Conservation (phyloP, 1,284 basidiomycete genomes). For the Microbotryum saponariae region DNA sequence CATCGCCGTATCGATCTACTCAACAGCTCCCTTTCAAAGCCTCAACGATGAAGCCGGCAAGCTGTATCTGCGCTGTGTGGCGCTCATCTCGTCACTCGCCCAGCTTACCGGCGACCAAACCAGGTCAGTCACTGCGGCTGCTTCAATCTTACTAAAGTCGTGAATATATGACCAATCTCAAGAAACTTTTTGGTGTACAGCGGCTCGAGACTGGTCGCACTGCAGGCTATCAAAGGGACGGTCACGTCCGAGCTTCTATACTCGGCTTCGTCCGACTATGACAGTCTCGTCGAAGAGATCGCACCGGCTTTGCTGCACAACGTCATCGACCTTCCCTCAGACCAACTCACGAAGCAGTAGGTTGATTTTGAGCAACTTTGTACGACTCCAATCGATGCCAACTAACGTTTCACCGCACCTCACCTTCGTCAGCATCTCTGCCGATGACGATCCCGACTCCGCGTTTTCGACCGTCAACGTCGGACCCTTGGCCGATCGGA, state of each 20-base stretch:
- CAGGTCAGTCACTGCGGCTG: conserved; percentile 10
- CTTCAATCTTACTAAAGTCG: background rate
- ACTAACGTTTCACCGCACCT: background rate
- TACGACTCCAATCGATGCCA: no score
- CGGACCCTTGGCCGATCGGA: conserved; percentile 63
- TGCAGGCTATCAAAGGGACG: conserved; percentile 72
- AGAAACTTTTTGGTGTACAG: background rate
- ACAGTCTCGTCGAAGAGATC: conserved; percentile 61
- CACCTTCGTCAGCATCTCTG: conserved; percentile 51
- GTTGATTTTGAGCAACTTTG: conserved; percentile 36
- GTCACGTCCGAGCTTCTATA: conserved; percentile 79
- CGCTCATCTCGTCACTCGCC: conserved; percentile 61
- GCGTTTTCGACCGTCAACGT: conserved; percentile 55
- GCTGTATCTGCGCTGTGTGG: conserved; percentile 53
- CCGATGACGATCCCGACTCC: conserved; percentile 55
- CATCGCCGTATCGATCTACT: conserved; percentile 84
- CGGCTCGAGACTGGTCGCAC: conserved; percentile 75
- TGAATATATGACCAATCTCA: no score
- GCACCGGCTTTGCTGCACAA: conserved; percentile 67
- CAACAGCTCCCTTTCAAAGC: conserved; percentile 62
- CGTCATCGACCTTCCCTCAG: conserved; percentile 57
- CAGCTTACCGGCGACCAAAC: conserved; percentile 44
- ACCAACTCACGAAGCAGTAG: conserved; percentile 61
- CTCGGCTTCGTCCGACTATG: conserved; percentile 65
- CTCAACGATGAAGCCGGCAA: conserved; percentile 51